Base-by-base conservation (phyloP, 495 filamentous ascomycete species). In the Letharia lupina region DNA sequence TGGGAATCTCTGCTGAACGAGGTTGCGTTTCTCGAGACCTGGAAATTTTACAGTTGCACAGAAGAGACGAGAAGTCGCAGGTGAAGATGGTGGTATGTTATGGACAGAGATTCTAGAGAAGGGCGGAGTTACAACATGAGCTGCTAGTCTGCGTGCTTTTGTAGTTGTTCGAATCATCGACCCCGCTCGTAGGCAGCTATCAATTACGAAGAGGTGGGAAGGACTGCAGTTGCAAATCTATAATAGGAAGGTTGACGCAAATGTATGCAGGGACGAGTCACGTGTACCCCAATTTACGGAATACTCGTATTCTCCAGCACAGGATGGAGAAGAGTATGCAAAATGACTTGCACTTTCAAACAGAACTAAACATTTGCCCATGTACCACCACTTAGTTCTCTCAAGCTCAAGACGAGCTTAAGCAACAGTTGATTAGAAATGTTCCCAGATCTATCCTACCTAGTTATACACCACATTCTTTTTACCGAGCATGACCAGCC, bases 111-210 rank as follows among this genome's bases (percentile, higher is more conserved):
- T 40, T 61, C 39, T 61, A 11, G 23, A 13, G 62, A 50, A 37
- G 37, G 56, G 44, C 35, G 63, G 23, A 44, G 65, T 68, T 31
- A 42, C 23, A 61, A 65, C 4, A 23, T 18, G 65, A 41, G 59
- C 40, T 45, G 67, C 67, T 66, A 65, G 58, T 58, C 35, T 57
- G 52, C 63, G 65, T 62, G 63, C 63, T 62, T 31, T 62, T 23
- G 18, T 41, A 58, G 40, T 48, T 33, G 31, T 48, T 40, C 37
- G 67, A 61, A 62, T 65, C 67, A 68, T 68, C 11, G 63, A 68
- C 67, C 54, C 54, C 63, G 58, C 63, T 39, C 42, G 40, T 28
- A 65, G 56, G 33, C 41, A 35, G 18, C 23, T 54, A 50, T 48
- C 7, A 44, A 60, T 45, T 44, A 47, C 57, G 35, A 60, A 44